Evolutionary conservation across 2,329 filamentous ascomycete species (phyloP).

Genomic region (Colletotrichum camelliae): DNA sequence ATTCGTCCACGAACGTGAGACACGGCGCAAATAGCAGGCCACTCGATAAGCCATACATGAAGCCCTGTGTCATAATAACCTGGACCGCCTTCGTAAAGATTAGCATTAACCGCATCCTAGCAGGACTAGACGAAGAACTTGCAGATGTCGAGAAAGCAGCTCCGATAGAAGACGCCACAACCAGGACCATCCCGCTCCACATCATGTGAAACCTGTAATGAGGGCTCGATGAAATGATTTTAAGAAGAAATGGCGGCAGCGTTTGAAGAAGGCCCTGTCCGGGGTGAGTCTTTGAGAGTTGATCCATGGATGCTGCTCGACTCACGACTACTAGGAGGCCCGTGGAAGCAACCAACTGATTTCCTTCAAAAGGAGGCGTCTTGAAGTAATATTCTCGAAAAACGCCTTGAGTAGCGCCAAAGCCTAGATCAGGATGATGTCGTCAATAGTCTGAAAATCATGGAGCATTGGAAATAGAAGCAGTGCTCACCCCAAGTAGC

Average conservation of each 20-base stretch:
- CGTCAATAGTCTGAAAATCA: background rate
- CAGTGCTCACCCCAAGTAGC: background rate
- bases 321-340: background rate
- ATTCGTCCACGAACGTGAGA: slow-evolving; percentile 42
- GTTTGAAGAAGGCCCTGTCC: background rate
- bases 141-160: background rate
- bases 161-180: background rate
- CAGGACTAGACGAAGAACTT: background rate
- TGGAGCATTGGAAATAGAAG: background rate
- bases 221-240: background rate
- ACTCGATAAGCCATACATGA: background rate
- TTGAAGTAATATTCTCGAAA: slow-evolving; percentile 10
- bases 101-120: background rate
- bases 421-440: background rate
- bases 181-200: background rate
- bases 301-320: rapidly evolving
- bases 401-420: background rate
- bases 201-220: background rate
- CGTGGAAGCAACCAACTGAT: background rate
- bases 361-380: background rate
- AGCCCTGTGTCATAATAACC: background rate
- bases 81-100: background rate
- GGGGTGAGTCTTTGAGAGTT: background rate
- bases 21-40: slow-evolving; percentile 44
- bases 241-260: background rate